These are phyloP conservation scores for Litsea cubeba DNA, from an alignment of 164 flowering plant species.

Conservation along the genomic window DNA sequence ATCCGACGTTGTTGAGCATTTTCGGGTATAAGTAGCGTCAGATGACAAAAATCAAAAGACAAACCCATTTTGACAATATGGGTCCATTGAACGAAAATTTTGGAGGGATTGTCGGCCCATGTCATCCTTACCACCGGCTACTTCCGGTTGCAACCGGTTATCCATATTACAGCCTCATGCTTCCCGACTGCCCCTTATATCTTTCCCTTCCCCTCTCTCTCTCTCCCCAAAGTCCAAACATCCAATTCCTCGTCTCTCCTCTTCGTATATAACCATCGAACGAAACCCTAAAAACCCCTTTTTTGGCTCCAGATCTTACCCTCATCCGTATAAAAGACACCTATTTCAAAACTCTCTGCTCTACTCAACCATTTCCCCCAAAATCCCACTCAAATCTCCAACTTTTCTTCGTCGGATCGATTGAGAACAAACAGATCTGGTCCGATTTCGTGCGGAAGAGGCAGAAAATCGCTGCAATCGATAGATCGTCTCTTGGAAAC, in stretches of 20 bases:
- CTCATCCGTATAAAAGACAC: conserved; percentile 12
- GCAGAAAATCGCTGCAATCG: not conserved
- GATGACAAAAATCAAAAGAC: too few relatives aligned
- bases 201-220: conserved; percentile 1
- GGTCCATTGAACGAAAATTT: too few relatives aligned
- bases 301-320: conserved; percentile 8
- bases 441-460: not conserved
- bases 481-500: not conserved
- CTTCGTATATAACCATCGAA: not conserved
- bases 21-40: too few relatives aligned
- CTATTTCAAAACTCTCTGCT: conserved; percentile 7
- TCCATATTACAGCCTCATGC: not conserved
- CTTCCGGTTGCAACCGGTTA: too few relatives aligned
- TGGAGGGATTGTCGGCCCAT: too few relatives aligned
- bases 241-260: too few relatives aligned
- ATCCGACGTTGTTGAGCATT: too few relatives aligned
- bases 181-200: not conserved
- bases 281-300: conserved; percentile 13
- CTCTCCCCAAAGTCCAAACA: too few relatives aligned
- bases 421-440: not conserved
- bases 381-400: not conserved
- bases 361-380: not conserved
- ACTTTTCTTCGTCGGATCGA: not conserved
- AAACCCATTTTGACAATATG: too few relatives aligned
- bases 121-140: too few relatives aligned